Evolutionary conservation across 768 basidiomycete genomes (phyloP), one percentile per base, ranked within the genome.

Genomic region (Lactarius hengduanensis): DNA sequence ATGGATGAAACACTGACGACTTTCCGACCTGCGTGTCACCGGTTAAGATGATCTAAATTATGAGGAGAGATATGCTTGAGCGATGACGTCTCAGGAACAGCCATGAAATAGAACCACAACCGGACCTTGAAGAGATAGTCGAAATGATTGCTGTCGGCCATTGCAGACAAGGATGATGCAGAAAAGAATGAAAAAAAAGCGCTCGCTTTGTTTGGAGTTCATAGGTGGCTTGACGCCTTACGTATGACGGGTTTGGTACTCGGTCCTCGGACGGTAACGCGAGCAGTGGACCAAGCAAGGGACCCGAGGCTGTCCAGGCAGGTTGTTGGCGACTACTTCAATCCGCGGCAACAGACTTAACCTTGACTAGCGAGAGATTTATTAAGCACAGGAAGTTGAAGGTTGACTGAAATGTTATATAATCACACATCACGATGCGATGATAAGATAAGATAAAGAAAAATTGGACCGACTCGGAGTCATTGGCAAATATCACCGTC

Each of bases 1-100:
- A 47, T 34, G 32, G 40, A n/a, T n/a, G 18, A 20, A 73, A 73
- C 72, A 90, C 95, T 78, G 81, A 98, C 96, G 94, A 96, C 86
- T 99, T 99, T 77, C 96, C 96, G 76, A 99, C 96, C 68, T 96
- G 97, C 69, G 95, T 96, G 79, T 99, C 96, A 76, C 96, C 96
- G 81, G 98, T 98, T 70, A 99, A 86, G 73, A 99, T 96, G 73
- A 98, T 92, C 96, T 98, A 67, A 47, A 61, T 15, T 26, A 22
- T 13, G n/a, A 47, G 45, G 32, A 1, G 47, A 26, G 47, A 50
- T 13, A 26, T 7, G 50, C 13, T 53, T 53, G 26, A 53, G 50
- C 26, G 26, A 15, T 7, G 6, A 28, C 26, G 2, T 26, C 50
- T 22, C 50, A 11, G 67, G 45, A 22, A 28, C 20, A 43, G 20